Evolutionary conservation across 2,329 filamentous ascomycete genomes (phyloP).

Genomic region (Exophiala sp.): DNA sequence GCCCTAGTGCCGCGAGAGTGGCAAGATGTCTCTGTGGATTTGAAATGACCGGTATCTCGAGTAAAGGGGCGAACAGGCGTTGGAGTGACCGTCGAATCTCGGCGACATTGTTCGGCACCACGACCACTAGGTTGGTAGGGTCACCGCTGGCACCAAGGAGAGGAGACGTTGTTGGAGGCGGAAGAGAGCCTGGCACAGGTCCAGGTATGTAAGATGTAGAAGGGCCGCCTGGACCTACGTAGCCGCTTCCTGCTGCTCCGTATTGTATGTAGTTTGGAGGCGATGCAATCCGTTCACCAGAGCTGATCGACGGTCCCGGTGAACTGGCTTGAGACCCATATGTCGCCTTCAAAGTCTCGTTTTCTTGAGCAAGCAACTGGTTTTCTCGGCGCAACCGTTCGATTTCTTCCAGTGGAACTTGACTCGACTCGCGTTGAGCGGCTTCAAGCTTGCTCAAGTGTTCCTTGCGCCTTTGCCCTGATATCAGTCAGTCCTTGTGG

Average conservation of each 20-base stretch:
- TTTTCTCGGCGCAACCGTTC: slow-evolving; percentile 39
- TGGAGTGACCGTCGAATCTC: slow-evolving; percentile 35
- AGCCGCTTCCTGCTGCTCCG: slow-evolving; percentile 16
- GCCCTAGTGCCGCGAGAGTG: slow-evolving; percentile 31
- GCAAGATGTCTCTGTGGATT: slow-evolving; percentile 35
- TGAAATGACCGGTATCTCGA: slow-evolving; percentile 33
- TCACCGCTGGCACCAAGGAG: slow-evolving; percentile 19
- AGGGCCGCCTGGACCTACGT: slow-evolving; percentile 14
- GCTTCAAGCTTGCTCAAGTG: slow-evolving; percentile 42
- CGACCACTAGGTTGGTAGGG: slow-evolving; percentile 25
- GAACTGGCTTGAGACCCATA: slow-evolving; percentile 34
- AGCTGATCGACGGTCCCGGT: slow-evolving; percentile 25
- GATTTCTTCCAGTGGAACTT: slow-evolving; percentile 39
- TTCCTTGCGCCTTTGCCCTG: slow-evolving; percentile 42
- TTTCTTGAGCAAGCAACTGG: slow-evolving; percentile 38
- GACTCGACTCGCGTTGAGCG: slow-evolving; percentile 38
- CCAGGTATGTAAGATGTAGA: slow-evolving; percentile 11
- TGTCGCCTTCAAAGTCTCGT: slow-evolving; percentile 36
- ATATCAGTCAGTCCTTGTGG: slow-evolving; percentile 11
- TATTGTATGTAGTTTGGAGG: slow-evolving; percentile 25
- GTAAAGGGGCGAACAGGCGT: slow-evolving; percentile 35
- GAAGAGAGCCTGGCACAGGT: slow-evolving; percentile 9
- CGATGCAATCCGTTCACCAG: slow-evolving; percentile 27
- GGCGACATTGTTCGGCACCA: slow-evolving; percentile 35
- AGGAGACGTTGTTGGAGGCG: slow-evolving; percentile 17